phyloP scores from a whole-genome alignment of 257 asterid genomes.

The Solanum arcanum region DNA sequence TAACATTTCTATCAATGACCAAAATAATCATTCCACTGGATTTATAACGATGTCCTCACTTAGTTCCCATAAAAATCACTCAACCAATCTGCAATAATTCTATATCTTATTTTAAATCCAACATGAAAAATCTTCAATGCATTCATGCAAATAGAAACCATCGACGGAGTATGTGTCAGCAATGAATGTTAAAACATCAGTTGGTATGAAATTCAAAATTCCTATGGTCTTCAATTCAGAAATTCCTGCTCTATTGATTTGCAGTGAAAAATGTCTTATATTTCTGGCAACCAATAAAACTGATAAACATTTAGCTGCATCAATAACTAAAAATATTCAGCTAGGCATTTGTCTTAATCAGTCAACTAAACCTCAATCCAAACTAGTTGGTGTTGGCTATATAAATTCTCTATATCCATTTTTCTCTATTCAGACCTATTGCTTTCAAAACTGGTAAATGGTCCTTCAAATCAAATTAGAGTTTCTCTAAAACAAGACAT shows the following conservation, averaged over 20 bases:
- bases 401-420: background rate
- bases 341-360: background rate
- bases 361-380: background rate
- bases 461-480: background rate
- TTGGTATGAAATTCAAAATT: background rate
- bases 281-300: background rate
- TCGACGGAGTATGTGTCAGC: background rate
- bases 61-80: background rate
- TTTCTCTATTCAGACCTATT: background rate
- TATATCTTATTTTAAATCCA: background rate
- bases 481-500: background rate
- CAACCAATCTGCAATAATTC: background rate
- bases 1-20: background rate
- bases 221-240: background rate
- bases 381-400: background rate
- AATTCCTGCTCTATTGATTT: background rate
- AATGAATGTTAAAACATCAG: background rate
- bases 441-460: background rate
- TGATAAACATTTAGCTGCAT: background rate
- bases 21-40: background rate
- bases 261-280: background rate
- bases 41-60: background rate
- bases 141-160: background rate
- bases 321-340: background rate
- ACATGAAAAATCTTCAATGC: background rate